These are phyloP conservation scores for Auriscalpium vulgare DNA, from an alignment of 768 basidiomycete species.

Conservation along the genomic window DNA sequence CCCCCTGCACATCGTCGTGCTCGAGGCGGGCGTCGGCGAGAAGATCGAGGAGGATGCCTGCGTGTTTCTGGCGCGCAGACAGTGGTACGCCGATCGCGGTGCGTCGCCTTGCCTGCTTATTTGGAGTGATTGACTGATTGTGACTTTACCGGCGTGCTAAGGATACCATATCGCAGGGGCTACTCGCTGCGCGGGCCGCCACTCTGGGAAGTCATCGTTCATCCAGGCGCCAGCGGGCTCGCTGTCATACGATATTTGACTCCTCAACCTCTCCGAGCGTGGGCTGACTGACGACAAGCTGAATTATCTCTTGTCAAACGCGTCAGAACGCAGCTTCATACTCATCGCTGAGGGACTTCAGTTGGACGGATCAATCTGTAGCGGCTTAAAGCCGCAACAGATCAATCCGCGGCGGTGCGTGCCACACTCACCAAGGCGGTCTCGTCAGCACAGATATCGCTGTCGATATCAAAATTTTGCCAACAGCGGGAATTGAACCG, in stretches of 20 bases:
- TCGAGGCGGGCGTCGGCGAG: slow-evolving; percentile 77
- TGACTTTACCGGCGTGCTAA: slow-evolving; percentile 30
- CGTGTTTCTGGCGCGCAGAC: slow-evolving; percentile 72
- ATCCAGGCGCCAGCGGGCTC: slow-evolving; percentile 95
- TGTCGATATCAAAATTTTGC: too few relatives aligned
- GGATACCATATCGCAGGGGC: slow-evolving; percentile 96
- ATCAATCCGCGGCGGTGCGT: too few relatives aligned
- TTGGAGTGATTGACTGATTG: too few relatives aligned
- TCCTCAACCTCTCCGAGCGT: slow-evolving; percentile 92
- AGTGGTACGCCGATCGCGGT: slow-evolving; percentile 98
- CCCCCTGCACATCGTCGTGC: slow-evolving; percentile 81
- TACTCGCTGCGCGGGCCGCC: slow-evolving; percentile 95
- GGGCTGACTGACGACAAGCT: slow-evolving; percentile 96
- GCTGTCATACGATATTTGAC: slow-evolving; percentile 89
- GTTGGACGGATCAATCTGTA: too few relatives aligned
- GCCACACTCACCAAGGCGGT: too few relatives aligned
- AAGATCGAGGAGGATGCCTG: slow-evolving; percentile 74
- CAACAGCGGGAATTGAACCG: too few relatives aligned
- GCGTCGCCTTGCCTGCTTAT: not conserved
- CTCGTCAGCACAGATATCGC: too few relatives aligned
- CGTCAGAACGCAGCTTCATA: slow-evolving; percentile 88
- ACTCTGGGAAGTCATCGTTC: slow-evolving; percentile 94
- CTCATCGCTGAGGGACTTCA: slow-evolving; percentile 70
- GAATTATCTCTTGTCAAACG: slow-evolving; percentile 86
- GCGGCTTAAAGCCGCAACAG: too few relatives aligned